phyloP scores from a whole-genome alignment of 208 protist genomes.

The Phytomonas serpens region DNA sequence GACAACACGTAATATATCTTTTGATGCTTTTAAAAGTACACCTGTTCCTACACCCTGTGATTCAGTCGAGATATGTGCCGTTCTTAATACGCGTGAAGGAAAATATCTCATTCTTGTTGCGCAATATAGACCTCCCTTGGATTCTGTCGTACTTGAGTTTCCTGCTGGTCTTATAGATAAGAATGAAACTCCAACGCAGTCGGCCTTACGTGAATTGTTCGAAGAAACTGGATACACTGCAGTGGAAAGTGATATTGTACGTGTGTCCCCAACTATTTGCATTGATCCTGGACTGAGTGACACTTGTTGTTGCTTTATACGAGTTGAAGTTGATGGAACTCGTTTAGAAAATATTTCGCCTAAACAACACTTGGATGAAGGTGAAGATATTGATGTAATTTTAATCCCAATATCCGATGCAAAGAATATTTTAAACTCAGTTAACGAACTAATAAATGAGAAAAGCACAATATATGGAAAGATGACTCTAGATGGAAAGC shows the following conservation, averaged over 20 bases:
- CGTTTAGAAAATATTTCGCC: conserved; percentile 39
- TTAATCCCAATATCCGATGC: conserved; percentile 32
- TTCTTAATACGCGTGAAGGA: conserved; percentile 22
- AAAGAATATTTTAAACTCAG: conserved; percentile 13
- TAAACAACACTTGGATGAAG: conserved; percentile 47
- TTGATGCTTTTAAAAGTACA: conserved; percentile 19
- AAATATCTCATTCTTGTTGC: conserved; percentile 62
- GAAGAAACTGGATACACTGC: conserved; percentile 80
- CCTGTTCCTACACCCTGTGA: conserved; percentile 45
- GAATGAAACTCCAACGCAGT: conserved; percentile 32
- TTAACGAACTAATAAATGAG: conserved; percentile 22
- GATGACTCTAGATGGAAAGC: conserved; percentile 49
- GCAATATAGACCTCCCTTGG: conserved; percentile 77
- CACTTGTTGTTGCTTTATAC: conserved; percentile 57
- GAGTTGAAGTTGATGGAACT: conserved; percentile 39
- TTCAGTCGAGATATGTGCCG: conserved; percentile 61
- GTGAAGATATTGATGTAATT: conserved; percentile 74
- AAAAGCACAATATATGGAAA: conserved; percentile 18
- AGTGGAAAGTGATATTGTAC: conserved; percentile 25
- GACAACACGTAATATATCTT: conserved; percentile 26
- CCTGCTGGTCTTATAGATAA: conserved; percentile 73
- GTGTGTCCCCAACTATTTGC: conserved; percentile 31
- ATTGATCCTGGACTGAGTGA: conserved; percentile 65
- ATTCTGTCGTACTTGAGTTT: conserved; percentile 64
- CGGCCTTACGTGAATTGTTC: conserved; percentile 70